Evolutionary conservation across 352 stramenopile species (phyloP), one percentile per base, ranked within the genome.

Genomic region (Phytophthora lateralis): DNA sequence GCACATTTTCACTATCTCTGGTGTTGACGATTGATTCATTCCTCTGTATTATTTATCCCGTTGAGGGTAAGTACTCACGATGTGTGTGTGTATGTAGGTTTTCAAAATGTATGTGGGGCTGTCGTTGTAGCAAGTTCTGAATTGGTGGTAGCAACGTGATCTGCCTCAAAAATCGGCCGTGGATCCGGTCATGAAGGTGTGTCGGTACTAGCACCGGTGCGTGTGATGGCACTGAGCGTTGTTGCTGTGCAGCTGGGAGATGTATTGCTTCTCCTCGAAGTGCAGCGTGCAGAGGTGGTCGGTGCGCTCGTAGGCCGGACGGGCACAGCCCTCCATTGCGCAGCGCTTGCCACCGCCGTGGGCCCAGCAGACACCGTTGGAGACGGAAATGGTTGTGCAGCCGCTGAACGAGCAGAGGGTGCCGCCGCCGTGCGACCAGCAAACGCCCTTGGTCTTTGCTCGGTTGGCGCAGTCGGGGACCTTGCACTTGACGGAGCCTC

Each of bases 321-420:
- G 70, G 15, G 70, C 67, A 68, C 89, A 97, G 48, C 80, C 76
- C 12, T 78, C 74, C 32, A 91, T 73, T 3, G 55, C 55, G 63
- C 89, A 96, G 53, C 89, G 85, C 73, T 93, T 93, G 58, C 89
- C 89, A 26, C 89, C 89, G 17, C 89, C 89, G 60, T 97, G 89
- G 21, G 79, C 76, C 75, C 76, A 85, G 58, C 79, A 87, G 2
- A 83, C 71, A 14, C 79, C 75, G 35, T 89, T 89, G 3, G 77
- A 86, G 41, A 86, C 75, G 4, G 74, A 70, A 56, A 82, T 84
- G 6, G 71, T 84, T 4, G 59, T 61, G 46, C 78, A 88, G 10
- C 67, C 63, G 9, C 37, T 51, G 55, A 78, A 75, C 0, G 73
- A 78, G 57, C 78, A 88, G 12, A 78, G 55, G 10, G 73, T 88